Percentiles rank a stretch among this genome's conserved stretches.
Evolutionary conservation across 768 basidiomycete species (phyloP).

Genomic region (Hypsizygus marmoreus): DNA sequence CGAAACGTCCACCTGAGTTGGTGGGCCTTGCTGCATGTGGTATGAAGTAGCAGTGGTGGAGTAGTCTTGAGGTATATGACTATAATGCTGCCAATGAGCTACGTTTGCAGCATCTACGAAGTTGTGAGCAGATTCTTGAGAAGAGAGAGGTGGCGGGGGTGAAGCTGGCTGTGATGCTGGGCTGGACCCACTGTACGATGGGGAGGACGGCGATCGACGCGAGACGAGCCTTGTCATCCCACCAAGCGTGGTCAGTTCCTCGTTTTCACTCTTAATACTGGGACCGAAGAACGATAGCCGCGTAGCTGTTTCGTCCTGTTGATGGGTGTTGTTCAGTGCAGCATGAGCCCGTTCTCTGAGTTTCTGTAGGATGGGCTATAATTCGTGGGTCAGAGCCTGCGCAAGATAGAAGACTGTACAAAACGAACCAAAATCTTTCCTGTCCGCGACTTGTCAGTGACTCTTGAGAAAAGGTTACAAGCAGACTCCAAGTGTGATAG

Average conservation of each 20-base stretch:
- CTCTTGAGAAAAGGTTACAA: constrained; percentile 54
- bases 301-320: constrained; percentile 22
- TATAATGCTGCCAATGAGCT: constrained; percentile 33
- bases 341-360: constrained; percentile 54
- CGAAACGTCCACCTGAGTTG: constrained; percentile 19
- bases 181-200: constrained; percentile 42
- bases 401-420: not conserved
- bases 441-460: constrained; percentile 53
- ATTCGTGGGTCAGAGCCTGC: constrained; percentile 1
- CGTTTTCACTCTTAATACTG: constrained; percentile 58
- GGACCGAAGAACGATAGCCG: constrained; percentile 39
- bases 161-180: constrained; percentile 48
- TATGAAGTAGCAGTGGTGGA: constrained; percentile 20
- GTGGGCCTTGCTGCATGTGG: constrained; percentile 17
- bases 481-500: constrained; percentile 69
- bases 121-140: constrained; percentile 17
- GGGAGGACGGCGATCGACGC: constrained; percentile 49
- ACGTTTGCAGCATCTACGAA: constrained; percentile 18
- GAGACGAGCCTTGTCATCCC: constrained; percentile 67
- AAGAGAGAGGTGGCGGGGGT: constrained; percentile 34
- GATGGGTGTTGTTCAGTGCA: constrained; percentile 33
- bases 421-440: constrained; percentile 60
- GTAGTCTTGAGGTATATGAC: constrained; percentile 35
- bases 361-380: constrained; percentile 62
- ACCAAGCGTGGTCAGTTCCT: constrained; percentile 61